Evolutionary conservation across 177 flowering plant genomes (phyloP), one percentile per base, ranked within the genome.

Genomic region (Tripterygium wilfordii): DNA sequence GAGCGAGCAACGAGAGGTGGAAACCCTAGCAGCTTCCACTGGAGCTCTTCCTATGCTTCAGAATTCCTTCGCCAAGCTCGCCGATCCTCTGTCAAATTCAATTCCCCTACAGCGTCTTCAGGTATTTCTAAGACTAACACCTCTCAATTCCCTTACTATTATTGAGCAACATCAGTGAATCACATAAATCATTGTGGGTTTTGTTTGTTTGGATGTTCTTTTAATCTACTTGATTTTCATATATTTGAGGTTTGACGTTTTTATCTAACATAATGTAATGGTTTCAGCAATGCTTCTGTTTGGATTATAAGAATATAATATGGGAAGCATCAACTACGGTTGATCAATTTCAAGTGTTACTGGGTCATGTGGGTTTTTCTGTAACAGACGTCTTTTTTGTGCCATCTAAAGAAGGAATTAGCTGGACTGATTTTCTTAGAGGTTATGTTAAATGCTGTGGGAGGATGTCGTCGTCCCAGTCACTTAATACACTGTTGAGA

Each of bases 371-470:
- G 21, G 89, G 96, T 31, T 32, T 71, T 16, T 45, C 92, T 3
- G 54, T 89, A 20, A 75, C 74, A 31, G 91, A 88, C 37, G 39
- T 65, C 7, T 81, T 77, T 57, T 92, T 86, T 51, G 55, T 54
- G 10, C 37, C 70, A 12, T 85, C 68, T 14, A 62, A 82, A 36
- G 82, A 62, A 24, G 86, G 85, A 16, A 36, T 86, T 19, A 51
- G 54, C 58, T 89, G 92, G 97, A 43, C 78, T 36, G 88, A 84
- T 49, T 92, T 86, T 58, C 49, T 84, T 60, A 76, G 64, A 59
- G 99, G 97, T 10, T 89, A 80, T 57, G 61, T 68, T 18, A 76
- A 66, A 28, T 79, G 91, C 49, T 84, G 95, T 57, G 88, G 83
- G 22, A 75, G 80, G 56, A 66, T 64, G 64, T 40, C 83, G n/a